These are phyloP conservation scores for Amorphotheca resinae DNA, from an alignment of 495 filamentous ascomycete species.

Conservation along the genomic window DNA sequence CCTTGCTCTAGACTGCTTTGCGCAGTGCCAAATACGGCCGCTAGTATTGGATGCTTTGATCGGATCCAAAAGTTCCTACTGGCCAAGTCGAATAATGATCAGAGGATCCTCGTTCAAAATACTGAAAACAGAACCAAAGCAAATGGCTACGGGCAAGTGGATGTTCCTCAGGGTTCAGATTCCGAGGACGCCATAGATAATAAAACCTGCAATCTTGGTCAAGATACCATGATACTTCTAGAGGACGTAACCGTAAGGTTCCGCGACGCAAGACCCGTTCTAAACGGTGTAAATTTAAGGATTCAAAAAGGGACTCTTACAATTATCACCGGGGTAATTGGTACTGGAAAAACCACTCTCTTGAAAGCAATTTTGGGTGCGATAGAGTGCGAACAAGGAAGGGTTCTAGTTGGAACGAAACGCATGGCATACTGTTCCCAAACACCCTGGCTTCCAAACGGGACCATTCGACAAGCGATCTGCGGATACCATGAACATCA, in stretches of 20 bases:
- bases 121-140: not conserved
- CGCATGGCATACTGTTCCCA: slow-evolving; percentile 20
- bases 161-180: too few species aligned
- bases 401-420: slow-evolving; percentile 25
- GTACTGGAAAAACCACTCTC: slow-evolving; percentile 13
- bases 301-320: not conserved
- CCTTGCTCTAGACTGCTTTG: slow-evolving; percentile 16
- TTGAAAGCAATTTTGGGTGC: slow-evolving; percentile 35
- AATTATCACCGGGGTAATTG: slow-evolving; percentile 13
- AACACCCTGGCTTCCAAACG: slow-evolving; percentile 28
- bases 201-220: not conserved
- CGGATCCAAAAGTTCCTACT: slow-evolving; percentile 25
- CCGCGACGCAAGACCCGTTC: slow-evolving; percentile 18
- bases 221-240: not conserved
- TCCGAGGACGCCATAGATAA: too few species aligned
- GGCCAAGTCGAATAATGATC: not conserved
- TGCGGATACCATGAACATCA: slow-evolving; percentile 21
- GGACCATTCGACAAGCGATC: slow-evolving; percentile 28
- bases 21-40: slow-evolving; percentile 19
- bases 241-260: not conserved
- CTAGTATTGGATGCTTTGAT: slow-evolving; percentile 24
- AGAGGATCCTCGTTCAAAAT: not conserved
- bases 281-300: slow-evolving; percentile 42
- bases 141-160: too few species aligned
- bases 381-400: slow-evolving; percentile 19